A percentile compares a stretch with the other conserved stretches of the same genome.
These are phyloP conservation scores for Leccinum barrowsii DNA, from an alignment of 768 basidiomycete genomes.

Conservation along the genomic window DNA sequence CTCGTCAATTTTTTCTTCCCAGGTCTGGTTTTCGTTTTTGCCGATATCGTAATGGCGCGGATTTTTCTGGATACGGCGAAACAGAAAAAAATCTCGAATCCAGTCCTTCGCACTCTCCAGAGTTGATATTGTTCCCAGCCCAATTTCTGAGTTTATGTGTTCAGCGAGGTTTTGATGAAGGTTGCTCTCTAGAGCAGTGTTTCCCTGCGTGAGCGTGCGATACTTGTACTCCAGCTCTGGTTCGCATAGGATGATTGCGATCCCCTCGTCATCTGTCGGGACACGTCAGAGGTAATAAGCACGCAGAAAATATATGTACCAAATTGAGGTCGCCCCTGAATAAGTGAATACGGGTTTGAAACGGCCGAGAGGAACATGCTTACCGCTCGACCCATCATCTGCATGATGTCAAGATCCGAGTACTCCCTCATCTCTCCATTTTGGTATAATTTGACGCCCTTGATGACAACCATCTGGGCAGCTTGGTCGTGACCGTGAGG, in stretches of 20 bases:
- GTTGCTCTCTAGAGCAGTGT: slow-evolving; percentile 78
- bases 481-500: slow-evolving; percentile 41
- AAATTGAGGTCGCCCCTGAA: slow-evolving; percentile 85
- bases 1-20: slow-evolving; percentile 69
- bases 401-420: slow-evolving; percentile 88
- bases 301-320: slow-evolving; percentile 39
- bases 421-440: slow-evolving; percentile 73
- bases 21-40: slow-evolving; percentile 53
- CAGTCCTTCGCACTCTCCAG: slow-evolving; percentile 72
- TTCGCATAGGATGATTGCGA: slow-evolving; percentile 83
- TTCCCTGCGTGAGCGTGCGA: slow-evolving; percentile 61
- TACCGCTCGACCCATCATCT: slow-evolving; percentile 95
- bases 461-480: slow-evolving; percentile 90
- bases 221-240: slow-evolving; percentile 69
- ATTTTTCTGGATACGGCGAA: slow-evolving; percentile 81
- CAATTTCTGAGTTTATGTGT: slow-evolving; percentile 93
- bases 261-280: slow-evolving; percentile 69
- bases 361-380: slow-evolving; percentile 19
- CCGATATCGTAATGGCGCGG: slow-evolving; percentile 69
- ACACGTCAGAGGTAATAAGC: neutral
- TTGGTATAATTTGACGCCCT: slow-evolving; percentile 81
- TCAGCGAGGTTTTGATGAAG: slow-evolving; percentile 82
- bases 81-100: slow-evolving; percentile 84
- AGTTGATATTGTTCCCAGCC: slow-evolving; percentile 75
- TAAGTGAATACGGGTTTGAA: neutral